phyloP scores from a whole-genome alignment of 306 rosid genomes.

The Prunus mongolica region DNA sequence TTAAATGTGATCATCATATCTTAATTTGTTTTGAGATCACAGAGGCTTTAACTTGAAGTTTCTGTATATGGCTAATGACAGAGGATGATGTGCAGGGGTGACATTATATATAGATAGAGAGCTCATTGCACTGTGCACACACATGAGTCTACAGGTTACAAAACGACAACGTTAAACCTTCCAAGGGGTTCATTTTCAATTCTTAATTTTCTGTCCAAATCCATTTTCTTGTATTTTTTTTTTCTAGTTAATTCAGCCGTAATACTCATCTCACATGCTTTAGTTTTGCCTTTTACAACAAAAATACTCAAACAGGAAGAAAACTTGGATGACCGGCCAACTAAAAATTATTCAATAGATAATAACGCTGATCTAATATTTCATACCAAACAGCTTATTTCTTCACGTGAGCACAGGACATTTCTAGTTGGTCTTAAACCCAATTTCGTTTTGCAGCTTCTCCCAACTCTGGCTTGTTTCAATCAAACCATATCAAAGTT shows the following conservation, averaged over 20 bases:
- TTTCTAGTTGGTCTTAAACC: not conserved
- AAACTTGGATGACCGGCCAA: constrained; percentile 21
- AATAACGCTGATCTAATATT: constrained; percentile 4
- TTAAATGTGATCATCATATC: constrained; percentile 26
- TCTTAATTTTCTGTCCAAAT: not conserved
- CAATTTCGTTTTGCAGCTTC: not conserved
- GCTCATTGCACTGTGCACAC: constrained; percentile 24
- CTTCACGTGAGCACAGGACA: not conserved
- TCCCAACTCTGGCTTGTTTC: not conserved
- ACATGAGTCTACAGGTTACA: constrained; percentile 44
- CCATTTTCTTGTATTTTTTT: too few species aligned
- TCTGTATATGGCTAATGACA: not conserved
- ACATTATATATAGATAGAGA: constrained; percentile 25
- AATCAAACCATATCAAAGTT: not conserved
- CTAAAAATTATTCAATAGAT: not conserved
- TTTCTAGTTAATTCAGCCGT: constrained; percentile 5
- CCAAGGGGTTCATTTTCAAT: not conserved
- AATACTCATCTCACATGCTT: constrained; percentile 12
- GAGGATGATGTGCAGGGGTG: too few species aligned
- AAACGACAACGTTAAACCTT: constrained; percentile 15
- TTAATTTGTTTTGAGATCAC: not conserved
- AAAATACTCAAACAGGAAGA: not conserved
- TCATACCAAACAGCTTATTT: constrained; percentile 1
- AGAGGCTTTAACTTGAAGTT: not conserved
- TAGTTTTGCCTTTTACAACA: constrained; percentile 3